These are phyloP conservation scores for Ceratobasidium papillatum DNA, from an alignment of 1,284 basidiomycete species.

Conservation along the genomic window DNA sequence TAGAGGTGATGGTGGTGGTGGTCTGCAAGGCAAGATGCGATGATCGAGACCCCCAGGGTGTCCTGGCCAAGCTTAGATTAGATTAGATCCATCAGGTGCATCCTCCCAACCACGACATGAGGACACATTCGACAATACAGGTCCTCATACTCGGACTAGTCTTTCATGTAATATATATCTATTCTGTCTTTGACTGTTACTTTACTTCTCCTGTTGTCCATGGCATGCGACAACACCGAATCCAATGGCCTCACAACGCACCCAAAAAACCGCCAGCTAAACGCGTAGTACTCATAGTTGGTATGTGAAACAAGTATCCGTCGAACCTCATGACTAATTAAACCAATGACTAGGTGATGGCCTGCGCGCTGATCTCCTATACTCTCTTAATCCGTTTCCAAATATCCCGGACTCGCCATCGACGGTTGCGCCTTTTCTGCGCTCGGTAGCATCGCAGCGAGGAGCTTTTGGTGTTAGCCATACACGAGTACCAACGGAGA, in stretches of 20 bases:
- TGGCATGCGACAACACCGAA: constrained; percentile 70
- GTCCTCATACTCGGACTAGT: constrained; percentile 72
- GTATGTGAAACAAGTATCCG: constrained; percentile 54
- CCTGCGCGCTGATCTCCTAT: constrained; percentile 82
- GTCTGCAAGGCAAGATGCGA: neutral
- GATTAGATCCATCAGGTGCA: neutral
- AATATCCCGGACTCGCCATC: constrained; percentile 62
- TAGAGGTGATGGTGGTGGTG: neutral
- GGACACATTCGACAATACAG: constrained; percentile 43
- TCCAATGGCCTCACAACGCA: constrained; percentile 34
- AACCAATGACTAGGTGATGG: constrained; percentile 68
- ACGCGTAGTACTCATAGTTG: constrained; percentile 82
- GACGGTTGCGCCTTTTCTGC: constrained; percentile 80
- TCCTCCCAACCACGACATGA: constrained; percentile 21
- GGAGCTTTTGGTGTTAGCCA: constrained; percentile 88
- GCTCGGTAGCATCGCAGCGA: constrained; percentile 68
- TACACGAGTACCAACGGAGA: constrained; percentile 89
- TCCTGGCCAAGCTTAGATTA: constrained; percentile 15
- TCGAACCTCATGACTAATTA: neutral
- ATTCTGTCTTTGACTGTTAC: constrained; percentile 88
- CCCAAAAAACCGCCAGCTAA: constrained; percentile 64
- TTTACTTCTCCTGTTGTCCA: constrained; percentile 82
- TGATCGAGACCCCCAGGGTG: constrained; percentile 2
- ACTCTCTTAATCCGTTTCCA: constrained; percentile 69
- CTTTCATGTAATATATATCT: constrained; percentile 78